These are phyloP conservation scores for Pneumocystis jirovecii DNA, from an alignment of 1,139 yeast species.

Conservation along the genomic window DNA sequence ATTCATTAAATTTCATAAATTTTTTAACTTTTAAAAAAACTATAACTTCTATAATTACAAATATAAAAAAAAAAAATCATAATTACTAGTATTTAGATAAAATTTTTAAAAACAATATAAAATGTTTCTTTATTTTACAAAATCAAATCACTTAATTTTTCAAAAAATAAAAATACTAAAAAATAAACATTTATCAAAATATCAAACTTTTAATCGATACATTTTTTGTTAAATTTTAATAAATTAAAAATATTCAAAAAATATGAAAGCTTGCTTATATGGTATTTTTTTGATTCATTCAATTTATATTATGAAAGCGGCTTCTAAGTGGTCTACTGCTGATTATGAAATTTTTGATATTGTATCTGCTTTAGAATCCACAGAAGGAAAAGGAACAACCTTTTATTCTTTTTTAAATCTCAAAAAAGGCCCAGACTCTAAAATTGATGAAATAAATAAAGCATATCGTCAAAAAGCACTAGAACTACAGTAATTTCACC, in stretches of 20 bases:
- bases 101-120: background rate
- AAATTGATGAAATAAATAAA: slow-evolving; percentile 48
- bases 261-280: background rate
- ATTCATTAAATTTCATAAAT: too few relatives aligned
- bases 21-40: too few relatives aligned
- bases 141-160: background rate
- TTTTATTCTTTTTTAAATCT: slow-evolving; percentile 58
- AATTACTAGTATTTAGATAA: background rate
- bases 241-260: background rate
- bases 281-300: background rate
- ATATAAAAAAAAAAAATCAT: background rate
- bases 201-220: background rate
- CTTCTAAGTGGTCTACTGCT: slow-evolving; percentile 9
- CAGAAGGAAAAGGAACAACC: slow-evolving; percentile 46
- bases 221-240: background rate
- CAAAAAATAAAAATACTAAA: background rate
- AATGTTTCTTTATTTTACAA: background rate
- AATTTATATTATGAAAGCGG: background rate
- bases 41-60: background rate
- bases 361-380: slow-evolving; percentile 48
- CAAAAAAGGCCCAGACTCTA: slow-evolving; percentile 37
- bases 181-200: background rate
- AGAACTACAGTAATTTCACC: slow-evolving; percentile 35
- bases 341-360: slow-evolving; percentile 47
- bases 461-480: slow-evolving; percentile 62